Conservation (phyloP, 2,329 filamentous ascomycete species). For the Aspergillus glaucus region DNA sequence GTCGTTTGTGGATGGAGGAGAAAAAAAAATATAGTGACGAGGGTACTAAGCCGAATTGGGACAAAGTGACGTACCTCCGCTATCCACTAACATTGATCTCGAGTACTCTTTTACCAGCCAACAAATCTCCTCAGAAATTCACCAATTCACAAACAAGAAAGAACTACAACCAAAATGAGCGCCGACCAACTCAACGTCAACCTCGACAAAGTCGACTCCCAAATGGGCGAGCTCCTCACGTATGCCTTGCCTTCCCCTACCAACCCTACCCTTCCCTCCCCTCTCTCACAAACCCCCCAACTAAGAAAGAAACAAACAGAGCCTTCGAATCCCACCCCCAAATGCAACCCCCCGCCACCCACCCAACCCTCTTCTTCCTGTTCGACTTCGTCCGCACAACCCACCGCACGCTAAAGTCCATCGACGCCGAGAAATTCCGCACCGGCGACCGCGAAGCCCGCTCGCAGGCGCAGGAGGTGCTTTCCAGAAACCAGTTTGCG, state of each 20-base stretch:
- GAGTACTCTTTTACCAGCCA: too few relatives aligned
- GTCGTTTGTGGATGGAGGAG: too few relatives aligned
- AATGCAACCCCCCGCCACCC: constrained; percentile 24
- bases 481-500: constrained; percentile 25
- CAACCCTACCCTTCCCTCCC: background rate
- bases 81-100: background rate
- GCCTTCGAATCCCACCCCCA: constrained; percentile 25
- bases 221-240: constrained; percentile 23
- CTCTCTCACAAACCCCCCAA: background rate
- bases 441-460: constrained; percentile 14
- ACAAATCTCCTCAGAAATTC: background rate
- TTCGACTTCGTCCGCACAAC: constrained; percentile 65
- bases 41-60: background rate
- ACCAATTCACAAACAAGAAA: background rate
- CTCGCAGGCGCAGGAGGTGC: constrained; percentile 15
- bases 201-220: constrained; percentile 11
- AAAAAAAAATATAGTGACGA: too few relatives aligned
- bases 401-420: constrained; percentile 39
- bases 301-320: constrained; percentile 8
- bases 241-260: constrained; percentile 7
- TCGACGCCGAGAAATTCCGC: constrained; percentile 20
- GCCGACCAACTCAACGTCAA: constrained; percentile 9
- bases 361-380: constrained; percentile 44
- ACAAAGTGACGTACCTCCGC: background rate
- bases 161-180: constrained; percentile 9